Conservation (phyloP, 768 basidiomycete genomes). For the Suillus hirtellus region DNA sequence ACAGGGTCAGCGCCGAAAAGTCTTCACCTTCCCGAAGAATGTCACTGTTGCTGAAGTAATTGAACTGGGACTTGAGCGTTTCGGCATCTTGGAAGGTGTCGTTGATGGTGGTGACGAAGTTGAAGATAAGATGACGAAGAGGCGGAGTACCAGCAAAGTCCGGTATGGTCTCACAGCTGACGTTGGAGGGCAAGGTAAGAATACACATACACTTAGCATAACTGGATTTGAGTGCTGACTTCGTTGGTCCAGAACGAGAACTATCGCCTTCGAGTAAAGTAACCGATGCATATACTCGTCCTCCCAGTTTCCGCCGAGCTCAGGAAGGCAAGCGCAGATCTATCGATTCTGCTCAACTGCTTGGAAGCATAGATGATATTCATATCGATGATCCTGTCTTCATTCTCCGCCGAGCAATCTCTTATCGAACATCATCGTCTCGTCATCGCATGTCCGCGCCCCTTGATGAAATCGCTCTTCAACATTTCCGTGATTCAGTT, state of each 20-base stretch:
- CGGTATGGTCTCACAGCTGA: slow-evolving; percentile 77
- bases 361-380: slow-evolving; percentile 75
- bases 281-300: slow-evolving; percentile 77
- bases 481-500: slow-evolving; percentile 65
- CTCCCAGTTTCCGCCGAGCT: slow-evolving; percentile 67
- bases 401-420: slow-evolving; percentile 79
- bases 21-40: slow-evolving; percentile 92
- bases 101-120: slow-evolving; percentile 98
- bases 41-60: slow-evolving; percentile 96
- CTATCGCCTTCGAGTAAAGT: slow-evolving; percentile 80
- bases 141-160: slow-evolving; percentile 75
- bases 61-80: slow-evolving; percentile 87
- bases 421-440: slow-evolving; percentile 71
- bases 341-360: slow-evolving; percentile 71
- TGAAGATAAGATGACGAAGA: slow-evolving; percentile 86
- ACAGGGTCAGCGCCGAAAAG: slow-evolving; percentile 66
- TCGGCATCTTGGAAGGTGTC: slow-evolving; percentile 95
- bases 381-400: slow-evolving; percentile 85
- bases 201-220: neutral
- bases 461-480: slow-evolving; percentile 81
- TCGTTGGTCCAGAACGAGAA: slow-evolving; percentile 59
- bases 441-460: slow-evolving; percentile 73
- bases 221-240: slow-evolving; percentile 12
- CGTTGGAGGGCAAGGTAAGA: slow-evolving; percentile 63
- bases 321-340: slow-evolving; percentile 80